Evolutionary conservation across 192 early-diverging fungal genomes (phyloP).

Genomic region (Powellomyces hirtus): DNA sequence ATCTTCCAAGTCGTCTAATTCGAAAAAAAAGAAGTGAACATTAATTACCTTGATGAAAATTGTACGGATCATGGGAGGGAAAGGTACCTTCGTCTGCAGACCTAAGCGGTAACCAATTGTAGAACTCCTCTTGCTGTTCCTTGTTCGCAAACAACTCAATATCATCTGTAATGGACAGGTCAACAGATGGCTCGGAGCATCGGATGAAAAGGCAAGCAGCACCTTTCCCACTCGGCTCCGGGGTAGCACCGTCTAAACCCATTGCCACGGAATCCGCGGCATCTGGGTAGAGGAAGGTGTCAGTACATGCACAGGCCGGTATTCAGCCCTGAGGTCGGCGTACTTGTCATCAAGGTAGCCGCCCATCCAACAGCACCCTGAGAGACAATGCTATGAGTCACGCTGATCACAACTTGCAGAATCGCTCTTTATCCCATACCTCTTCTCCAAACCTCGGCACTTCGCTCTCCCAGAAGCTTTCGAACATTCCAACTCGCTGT

Average conservation of each 20-base stretch:
- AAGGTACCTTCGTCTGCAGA: slow-evolving; percentile 2
- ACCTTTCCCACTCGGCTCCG: too few relatives aligned
- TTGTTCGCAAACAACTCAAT: slow-evolving; percentile 19
- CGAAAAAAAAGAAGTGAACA: too few relatives aligned
- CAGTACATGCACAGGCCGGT: too few relatives aligned
- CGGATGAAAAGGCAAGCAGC: too few relatives aligned
- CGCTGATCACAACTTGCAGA: slow-evolving; percentile 15
- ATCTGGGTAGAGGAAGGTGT: not conserved
- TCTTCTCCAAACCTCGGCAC: slow-evolving; percentile 41
- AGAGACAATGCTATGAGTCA: too few relatives aligned
- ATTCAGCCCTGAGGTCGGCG: too few relatives aligned
- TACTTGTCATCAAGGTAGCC: slow-evolving; percentile 24
- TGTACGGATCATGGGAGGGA: too few relatives aligned
- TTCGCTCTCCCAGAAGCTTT: slow-evolving; percentile 51
- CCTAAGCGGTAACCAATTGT: slow-evolving; percentile 33
- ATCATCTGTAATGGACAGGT: too few relatives aligned
- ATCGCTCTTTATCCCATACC: slow-evolving; percentile 5
- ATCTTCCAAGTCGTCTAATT: slow-evolving; percentile 30
- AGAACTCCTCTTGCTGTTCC: slow-evolving; percentile 25
- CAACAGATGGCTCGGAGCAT: too few relatives aligned
- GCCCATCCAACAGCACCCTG: slow-evolving; percentile 36
- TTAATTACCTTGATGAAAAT: not conserved
- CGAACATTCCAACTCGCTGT: slow-evolving; percentile 42
- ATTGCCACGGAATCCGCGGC: too few relatives aligned
- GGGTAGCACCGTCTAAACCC: too few relatives aligned